Conservation (phyloP, 495 filamentous ascomycete species). For the Letharia lupina region DNA sequence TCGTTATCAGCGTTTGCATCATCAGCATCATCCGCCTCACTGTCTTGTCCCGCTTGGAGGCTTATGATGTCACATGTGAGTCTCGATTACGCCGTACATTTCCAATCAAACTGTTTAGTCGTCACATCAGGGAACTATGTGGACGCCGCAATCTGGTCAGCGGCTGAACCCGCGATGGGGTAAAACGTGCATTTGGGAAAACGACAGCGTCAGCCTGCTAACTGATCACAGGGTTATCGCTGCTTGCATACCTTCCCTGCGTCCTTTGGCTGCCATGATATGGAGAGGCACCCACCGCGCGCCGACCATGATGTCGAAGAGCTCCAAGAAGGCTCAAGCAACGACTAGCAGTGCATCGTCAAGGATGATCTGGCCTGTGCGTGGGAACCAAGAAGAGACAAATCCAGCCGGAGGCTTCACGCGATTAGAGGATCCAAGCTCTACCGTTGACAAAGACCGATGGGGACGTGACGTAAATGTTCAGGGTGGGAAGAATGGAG, state of each 20-base stretch:
- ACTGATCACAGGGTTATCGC: slow-evolving; percentile 30
- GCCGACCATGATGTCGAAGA: slow-evolving; percentile 6
- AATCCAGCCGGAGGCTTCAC: slow-evolving; percentile 9
- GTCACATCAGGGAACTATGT: slow-evolving; percentile 15
- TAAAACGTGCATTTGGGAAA: neutral
- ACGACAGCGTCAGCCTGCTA: neutral
- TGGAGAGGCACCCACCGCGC: slow-evolving; percentile 13
- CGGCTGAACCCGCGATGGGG: slow-evolving; percentile 37
- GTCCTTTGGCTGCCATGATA: slow-evolving; percentile 30
- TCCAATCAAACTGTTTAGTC: neutral
- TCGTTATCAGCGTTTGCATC: slow-evolving; percentile 15
- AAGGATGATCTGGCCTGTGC: slow-evolving; percentile 10
- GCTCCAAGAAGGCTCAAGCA: slow-evolving; percentile 4
- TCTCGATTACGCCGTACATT: neutral
- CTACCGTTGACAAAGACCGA: neutral
- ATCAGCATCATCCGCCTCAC: slow-evolving; percentile 20
- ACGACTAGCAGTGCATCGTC: slow-evolving; percentile 13
- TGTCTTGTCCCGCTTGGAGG: slow-evolving; percentile 16
- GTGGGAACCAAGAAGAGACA: slow-evolving; percentile 6
- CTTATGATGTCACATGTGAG: slow-evolving; percentile 17
- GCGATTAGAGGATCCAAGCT: slow-evolving; percentile 6
- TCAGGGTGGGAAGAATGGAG: slow-evolving; percentile 3
- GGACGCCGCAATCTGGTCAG: slow-evolving; percentile 20
- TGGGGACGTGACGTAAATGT: slow-evolving; percentile 14
- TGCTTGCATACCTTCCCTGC: slow-evolving; percentile 39